Conservation (phyloP, 768 basidiomycete genomes). For the Amanita molliuscula region DNA sequence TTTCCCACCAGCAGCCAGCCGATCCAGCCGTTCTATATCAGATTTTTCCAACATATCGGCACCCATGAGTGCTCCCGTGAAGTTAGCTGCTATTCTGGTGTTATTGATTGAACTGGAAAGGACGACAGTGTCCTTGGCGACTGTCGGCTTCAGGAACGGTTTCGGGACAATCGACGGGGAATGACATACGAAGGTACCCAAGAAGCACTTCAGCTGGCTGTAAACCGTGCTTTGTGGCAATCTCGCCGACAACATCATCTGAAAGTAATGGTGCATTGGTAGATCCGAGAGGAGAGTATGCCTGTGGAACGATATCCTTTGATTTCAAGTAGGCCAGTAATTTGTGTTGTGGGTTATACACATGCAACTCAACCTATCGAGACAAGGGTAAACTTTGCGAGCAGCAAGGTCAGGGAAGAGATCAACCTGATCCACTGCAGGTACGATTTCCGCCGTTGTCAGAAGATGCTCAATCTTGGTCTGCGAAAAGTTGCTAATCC, state of each 20-base stretch:
- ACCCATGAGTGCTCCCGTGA: slow-evolving; percentile 39
- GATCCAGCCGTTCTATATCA: slow-evolving; percentile 49
- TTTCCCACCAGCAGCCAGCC: slow-evolving; percentile 48
- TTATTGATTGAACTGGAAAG: slow-evolving; percentile 76
- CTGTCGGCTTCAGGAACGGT: slow-evolving; percentile 18
- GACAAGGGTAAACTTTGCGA: not conserved
- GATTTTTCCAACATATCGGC: slow-evolving; percentile 32
- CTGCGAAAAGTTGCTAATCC: slow-evolving; percentile 70
- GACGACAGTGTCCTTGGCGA: slow-evolving; percentile 51
- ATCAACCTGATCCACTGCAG: slow-evolving; percentile 64
- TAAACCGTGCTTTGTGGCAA: slow-evolving; percentile 49
- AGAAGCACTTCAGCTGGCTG: slow-evolving; percentile 48
- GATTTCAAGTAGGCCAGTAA: slow-evolving; percentile 51
- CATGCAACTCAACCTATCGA: slow-evolving; percentile 56
- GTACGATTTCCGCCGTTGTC: slow-evolving; percentile 52
- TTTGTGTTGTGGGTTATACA: slow-evolving; percentile 68
- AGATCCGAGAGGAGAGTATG: slow-evolving; percentile 76
- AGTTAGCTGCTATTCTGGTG: slow-evolving; percentile 51
- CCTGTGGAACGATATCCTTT: slow-evolving; percentile 62
- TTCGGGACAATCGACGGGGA: not conserved
- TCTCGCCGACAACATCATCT: slow-evolving; percentile 48
- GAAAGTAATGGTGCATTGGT: slow-evolving; percentile 52
- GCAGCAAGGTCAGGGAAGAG: not conserved
- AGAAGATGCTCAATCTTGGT: slow-evolving; percentile 60
- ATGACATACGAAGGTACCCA: slow-evolving; percentile 46